These are phyloP conservation scores for Rhodotorula sp. DNA, from an alignment of 1,284 basidiomycete species.

Conservation along the genomic window DNA sequence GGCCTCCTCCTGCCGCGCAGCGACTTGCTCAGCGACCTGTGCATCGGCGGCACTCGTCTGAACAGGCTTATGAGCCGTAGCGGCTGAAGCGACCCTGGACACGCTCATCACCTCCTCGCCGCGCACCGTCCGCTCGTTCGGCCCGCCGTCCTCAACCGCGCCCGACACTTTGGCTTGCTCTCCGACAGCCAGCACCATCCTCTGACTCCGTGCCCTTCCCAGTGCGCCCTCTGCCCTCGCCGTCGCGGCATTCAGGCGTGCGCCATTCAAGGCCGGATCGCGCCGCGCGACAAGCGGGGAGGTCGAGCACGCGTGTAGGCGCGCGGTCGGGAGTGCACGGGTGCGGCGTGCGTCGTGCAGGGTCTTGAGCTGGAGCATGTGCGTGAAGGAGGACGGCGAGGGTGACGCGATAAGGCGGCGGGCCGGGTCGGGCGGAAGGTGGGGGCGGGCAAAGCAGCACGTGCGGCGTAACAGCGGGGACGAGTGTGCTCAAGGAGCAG, in stretches of 20 bases:
- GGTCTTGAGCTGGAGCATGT: constrained; percentile 7
- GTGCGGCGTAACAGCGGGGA: background rate
- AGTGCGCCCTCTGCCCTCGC: background rate
- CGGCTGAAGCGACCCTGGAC: no score
- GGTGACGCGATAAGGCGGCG: constrained; percentile 7
- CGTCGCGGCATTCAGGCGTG: background rate
- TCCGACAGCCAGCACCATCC: no score
- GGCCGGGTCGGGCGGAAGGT: background rate
- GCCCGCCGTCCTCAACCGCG: no score
- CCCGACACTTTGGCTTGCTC: no score
- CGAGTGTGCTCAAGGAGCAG: background rate
- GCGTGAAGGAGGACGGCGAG: background rate
- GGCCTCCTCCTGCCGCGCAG: no score
- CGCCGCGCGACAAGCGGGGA: background rate
- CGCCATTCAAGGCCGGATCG: no score
- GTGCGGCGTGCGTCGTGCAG: constrained; percentile 20
- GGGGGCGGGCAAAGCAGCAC: background rate
- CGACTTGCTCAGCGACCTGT: no score
- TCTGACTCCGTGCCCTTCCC: no score
- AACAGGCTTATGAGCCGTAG: no score
- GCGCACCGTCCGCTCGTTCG: no score
- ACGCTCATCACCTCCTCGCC: no score
- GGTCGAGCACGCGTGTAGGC: background rate
- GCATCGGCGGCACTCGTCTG: no score
- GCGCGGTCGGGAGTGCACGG: background rate